phyloP scores from a whole-genome alignment of 2,329 filamentous ascomycete genomes.

The Penicillium freii region DNA sequence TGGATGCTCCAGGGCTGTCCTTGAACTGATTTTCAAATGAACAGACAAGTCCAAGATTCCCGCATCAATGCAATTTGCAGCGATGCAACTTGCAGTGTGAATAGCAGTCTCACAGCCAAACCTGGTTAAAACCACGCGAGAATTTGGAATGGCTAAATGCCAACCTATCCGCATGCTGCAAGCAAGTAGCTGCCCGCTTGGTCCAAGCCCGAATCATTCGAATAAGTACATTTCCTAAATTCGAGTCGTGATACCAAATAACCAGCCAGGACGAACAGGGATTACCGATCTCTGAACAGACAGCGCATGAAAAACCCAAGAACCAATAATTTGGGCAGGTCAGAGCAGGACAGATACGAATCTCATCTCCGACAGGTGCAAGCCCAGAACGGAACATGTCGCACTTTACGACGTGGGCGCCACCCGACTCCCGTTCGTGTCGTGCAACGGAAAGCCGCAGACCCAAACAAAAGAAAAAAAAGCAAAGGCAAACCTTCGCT shows the following conservation, averaged over 20 bases:
- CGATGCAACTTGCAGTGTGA: neutral
- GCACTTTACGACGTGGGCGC: neutral
- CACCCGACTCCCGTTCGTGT: neutral
- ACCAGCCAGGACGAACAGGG: neutral
- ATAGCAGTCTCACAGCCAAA: neutral
- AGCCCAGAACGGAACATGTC: neutral
- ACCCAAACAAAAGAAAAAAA: neutral
- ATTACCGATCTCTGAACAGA: neutral
- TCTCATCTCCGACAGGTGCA: slow-evolving; percentile 3
- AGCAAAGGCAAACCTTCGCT: neutral
- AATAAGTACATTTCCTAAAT: neutral
- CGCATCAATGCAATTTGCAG: neutral
- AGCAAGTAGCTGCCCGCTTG: neutral
- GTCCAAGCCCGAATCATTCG: neutral
- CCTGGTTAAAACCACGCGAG: neutral
- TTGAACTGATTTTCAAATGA: too few relatives aligned
- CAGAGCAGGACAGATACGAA: neutral
- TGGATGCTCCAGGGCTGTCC: neutral
- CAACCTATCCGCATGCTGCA: neutral
- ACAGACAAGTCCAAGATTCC: neutral
- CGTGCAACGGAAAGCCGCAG: slow-evolving; percentile 1
- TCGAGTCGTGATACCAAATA: neutral
- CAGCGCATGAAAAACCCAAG: neutral
- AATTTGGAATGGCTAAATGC: neutral
- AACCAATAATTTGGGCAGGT: neutral